A percentile compares a stretch with the other conserved stretches of the same genome.
Evolutionary conservation across 2,329 filamentous ascomycete genomes (phyloP).

Genomic region (Leptosphaerulina australis): DNA sequence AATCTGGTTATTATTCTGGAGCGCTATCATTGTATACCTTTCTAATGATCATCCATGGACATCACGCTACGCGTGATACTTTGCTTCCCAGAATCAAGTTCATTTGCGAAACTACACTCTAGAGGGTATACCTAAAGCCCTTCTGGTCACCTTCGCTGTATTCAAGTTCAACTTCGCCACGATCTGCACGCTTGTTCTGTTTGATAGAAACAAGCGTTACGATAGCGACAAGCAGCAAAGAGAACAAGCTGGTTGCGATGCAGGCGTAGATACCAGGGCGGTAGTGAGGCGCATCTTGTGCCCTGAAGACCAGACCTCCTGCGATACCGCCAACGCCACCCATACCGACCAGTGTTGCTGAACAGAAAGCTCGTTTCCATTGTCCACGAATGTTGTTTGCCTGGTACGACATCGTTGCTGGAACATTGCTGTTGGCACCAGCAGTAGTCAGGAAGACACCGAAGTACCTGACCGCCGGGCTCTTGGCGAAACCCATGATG

Average conservation of each 20-base stretch:
- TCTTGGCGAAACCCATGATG: conserved; percentile 71
- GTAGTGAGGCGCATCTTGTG: conserved; percentile 42
- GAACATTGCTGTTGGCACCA: conserved; percentile 78
- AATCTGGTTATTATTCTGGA: no score
- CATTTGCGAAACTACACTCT: no score
- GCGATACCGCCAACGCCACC: conserved; percentile 81
- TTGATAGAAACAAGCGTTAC: conserved; percentile 42
- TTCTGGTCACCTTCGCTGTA: conserved; percentile 43
- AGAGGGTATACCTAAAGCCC: conserved; percentile 45
- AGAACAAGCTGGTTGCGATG: conserved; percentile 47
- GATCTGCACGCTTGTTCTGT: conserved; percentile 48
- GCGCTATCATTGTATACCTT: no score
- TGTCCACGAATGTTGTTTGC: conserved; percentile 88
- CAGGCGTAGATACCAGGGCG: conserved; percentile 48
- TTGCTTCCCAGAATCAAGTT: no score
- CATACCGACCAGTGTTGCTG: conserved; percentile 75
- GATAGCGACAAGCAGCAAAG: conserved; percentile 42
- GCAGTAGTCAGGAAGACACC: conserved; percentile 78
- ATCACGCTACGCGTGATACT: no score
- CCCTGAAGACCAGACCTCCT: conserved; percentile 72
- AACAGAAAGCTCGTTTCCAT: conserved; percentile 84
- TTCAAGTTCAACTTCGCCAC: conserved; percentile 52
- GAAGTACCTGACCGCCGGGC: conserved; percentile 67
- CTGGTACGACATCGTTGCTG: conserved; percentile 76
- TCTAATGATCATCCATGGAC: no score